Evolutionary conservation across 257 asterid genomes (phyloP).

Genomic region (Buddleja alternifolia): DNA sequence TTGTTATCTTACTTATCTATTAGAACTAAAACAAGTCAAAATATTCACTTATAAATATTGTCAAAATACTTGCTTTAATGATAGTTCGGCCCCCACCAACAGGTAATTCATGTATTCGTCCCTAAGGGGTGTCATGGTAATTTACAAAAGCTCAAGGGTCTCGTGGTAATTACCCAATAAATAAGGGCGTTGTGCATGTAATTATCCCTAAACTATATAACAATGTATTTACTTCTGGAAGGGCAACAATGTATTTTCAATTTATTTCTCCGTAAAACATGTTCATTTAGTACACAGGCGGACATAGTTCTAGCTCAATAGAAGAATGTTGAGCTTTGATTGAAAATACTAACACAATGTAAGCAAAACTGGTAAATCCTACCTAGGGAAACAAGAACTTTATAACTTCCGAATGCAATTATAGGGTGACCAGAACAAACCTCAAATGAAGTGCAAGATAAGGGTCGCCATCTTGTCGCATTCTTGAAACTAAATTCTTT

Average conservation of each 20-base stretch:
- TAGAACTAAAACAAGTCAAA: too few species aligned
- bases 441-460: constrained; percentile 96
- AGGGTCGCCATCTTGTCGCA: constrained; percentile 66
- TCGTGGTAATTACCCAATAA: too few species aligned
- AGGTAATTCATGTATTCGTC: too few species aligned
- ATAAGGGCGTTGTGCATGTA: too few species aligned
- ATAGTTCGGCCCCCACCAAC: too few species aligned
- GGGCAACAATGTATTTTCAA: too few species aligned
- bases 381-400: neutral
- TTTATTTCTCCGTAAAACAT: neutral
- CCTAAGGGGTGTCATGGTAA: too few species aligned
- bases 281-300: neutral
- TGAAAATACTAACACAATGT: neutral
- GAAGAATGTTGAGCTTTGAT: neutral
- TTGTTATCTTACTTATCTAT: too few species aligned
- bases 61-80: too few species aligned
- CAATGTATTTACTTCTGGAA: neutral
- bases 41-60: too few species aligned
- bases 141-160: too few species aligned
- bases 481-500: constrained; percentile 69
- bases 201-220: neutral
- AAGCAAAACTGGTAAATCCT: neutral
- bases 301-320: neutral
- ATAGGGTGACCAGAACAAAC: constrained; percentile 41
- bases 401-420: constrained; percentile 9